A percentile compares a stretch with the other conserved stretches of the same genome.
These are phyloP conservation scores for Dacryopinax spathularia DNA, from an alignment of 768 basidiomycete genomes.

Conservation along the genomic window DNA sequence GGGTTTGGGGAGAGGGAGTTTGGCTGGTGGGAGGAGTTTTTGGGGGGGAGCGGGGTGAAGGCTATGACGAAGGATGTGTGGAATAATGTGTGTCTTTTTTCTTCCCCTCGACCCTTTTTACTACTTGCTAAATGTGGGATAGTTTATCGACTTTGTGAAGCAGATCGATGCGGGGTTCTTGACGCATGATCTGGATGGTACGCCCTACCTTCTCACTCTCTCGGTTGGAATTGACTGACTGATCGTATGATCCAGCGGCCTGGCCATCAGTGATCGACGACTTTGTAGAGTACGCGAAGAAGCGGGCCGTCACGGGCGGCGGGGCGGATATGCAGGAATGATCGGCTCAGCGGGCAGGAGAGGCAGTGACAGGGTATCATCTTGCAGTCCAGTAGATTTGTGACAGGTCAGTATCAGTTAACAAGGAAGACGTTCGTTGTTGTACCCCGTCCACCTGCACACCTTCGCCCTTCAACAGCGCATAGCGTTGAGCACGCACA, in stretches of 20 bases:
- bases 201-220: conserved; percentile 9
- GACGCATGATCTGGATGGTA: conserved; percentile 66
- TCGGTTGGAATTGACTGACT: not conserved
- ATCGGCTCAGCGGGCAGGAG: not conserved
- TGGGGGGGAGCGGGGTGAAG: conserved; percentile 48
- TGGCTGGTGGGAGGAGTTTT: conserved; percentile 67
- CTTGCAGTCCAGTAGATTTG: not conserved
- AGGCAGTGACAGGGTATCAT: not conserved
- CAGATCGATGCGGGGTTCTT: conserved; percentile 57
- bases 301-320: conserved; percentile 6
- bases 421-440: not conserved
- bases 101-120: not conserved
- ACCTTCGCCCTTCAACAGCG: too few relatives aligned
- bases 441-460: not conserved
- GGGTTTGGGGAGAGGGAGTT: conserved; percentile 54
- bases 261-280: conserved; percentile 84
- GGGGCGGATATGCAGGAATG: not conserved
- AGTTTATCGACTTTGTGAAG: conserved; percentile 72
- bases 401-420: not conserved
- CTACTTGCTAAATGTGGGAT: not conserved
- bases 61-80: conserved; percentile 83
- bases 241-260: conserved; percentile 36
- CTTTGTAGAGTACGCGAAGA: conserved; percentile 55
- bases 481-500: too few relatives aligned
- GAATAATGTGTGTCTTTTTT: conserved; percentile 49